Conservation (phyloP, 2,329 filamentous ascomycete species). For the Fusarium nematophilum region DNA sequence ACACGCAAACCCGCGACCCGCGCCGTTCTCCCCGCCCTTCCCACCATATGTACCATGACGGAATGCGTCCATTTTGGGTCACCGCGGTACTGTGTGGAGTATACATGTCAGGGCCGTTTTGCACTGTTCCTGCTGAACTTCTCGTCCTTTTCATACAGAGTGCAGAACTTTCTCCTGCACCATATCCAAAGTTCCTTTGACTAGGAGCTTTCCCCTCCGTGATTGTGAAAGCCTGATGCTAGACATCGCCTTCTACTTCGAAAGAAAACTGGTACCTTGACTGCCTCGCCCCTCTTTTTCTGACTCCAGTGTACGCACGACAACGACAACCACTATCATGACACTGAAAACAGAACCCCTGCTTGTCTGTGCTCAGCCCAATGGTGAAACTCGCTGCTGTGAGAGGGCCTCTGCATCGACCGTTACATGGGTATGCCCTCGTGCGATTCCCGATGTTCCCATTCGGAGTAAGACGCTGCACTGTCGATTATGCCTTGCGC, state of each 20-base stretch:
- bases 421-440: slow-evolving; percentile 5
- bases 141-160: too few relatives aligned
- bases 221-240: too few relatives aligned
- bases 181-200: too few relatives aligned
- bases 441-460: slow-evolving; percentile 8
- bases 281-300: not conserved
- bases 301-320: slow-evolving; percentile 8
- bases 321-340: not conserved
- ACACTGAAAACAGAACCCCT: not conserved
- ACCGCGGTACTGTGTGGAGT: slow-evolving; percentile 7
- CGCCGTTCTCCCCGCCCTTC: slow-evolving; percentile 36
- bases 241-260: not conserved
- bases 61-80: slow-evolving; percentile 25
- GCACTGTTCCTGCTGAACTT: slow-evolving; percentile 2
- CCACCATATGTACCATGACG: slow-evolving; percentile 39
- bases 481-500: not conserved
- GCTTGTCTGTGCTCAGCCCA: not conserved
- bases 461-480: slow-evolving; percentile 1
- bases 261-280: not conserved
- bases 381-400: not conserved
- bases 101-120: too few relatives aligned
- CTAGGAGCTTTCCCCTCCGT: too few relatives aligned
- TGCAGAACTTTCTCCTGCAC: too few relatives aligned
- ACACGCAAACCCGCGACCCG: slow-evolving; percentile 4
- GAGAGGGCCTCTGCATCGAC: not conserved